Base-by-base conservation (phyloP, 225 moss, liverwort and hornwort genomes). In the Asterella californica region DNA sequence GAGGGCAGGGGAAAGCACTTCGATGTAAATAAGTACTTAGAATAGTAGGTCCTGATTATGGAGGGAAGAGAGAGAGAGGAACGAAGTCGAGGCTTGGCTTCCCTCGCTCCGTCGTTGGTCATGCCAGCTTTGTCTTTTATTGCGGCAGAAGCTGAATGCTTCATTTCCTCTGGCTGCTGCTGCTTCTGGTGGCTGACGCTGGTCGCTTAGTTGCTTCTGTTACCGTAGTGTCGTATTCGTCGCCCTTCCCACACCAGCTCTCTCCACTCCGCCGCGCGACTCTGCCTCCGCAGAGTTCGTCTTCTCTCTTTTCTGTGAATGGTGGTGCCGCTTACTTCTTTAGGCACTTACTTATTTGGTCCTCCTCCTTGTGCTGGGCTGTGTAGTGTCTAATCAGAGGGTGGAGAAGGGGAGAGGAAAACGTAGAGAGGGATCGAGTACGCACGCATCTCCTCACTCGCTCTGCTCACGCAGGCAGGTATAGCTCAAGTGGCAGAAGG, bases 101-200 rank as follows among this genome's bases (percentile, higher is more conserved):
- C 53, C 63, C n/a, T 25, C 9, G 10, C 29, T 63, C 63, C 63
- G 63, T 63, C 63, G 32, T 67, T 67, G 67, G 15, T 1, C 67
- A 7, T 32, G 57, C 36, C 33, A 34, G 67, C 18, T 32, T 36
- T 14, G 36, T 36, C 67, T 21, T 67, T 4, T 32, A 1, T 19
- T 12, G 9, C 29, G 10, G 61, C 67, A 9, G 69, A 36, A 70
- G 70, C 18, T 22, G 2, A n/a, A 37, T 37, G 3, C 17, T 70
- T 22, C 69, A 70, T 42, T 25, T 42, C 21, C 37, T 42, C 0
- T 30, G 30, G 63, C 69, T 38, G 2, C 70, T 70, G 38, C 42
- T 42, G 12, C 19, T 77, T 59, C 60, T 77, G 50, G 46, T 70
- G 61, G n/a, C 71, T 47, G 30, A 33, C 48, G 67, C 66, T 45